Evolutionary conservation across 257 asterid genomes (phyloP), one percentile per base, ranked within the genome.

Genomic region (Solanum bulbocastanum): DNA sequence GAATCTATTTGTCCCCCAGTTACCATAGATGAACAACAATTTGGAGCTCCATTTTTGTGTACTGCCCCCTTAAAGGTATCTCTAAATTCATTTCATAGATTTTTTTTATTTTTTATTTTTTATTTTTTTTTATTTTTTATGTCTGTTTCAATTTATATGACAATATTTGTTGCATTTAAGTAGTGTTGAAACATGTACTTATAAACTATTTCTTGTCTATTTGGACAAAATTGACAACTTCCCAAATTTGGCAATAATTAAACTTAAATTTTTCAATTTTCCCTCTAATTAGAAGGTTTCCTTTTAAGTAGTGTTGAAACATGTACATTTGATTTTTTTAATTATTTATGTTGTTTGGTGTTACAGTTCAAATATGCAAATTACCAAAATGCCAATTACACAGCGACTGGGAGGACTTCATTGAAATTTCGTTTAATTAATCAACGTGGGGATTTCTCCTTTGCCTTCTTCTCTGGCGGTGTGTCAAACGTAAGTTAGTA

Each of bases 381-480:
- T 91, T 88, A 52, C 91, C 88, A 92, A 33, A 92, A 90, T 60
- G 42, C 84, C 37, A 11, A 85, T 35, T 93, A 92, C 71, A 39
- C 84, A 9, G 27, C 10, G 68, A 89, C 83, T 3, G 96, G 96
- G 5, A 88, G 78, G 66, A 85, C 94, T 9, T 74, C 87, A 6
- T 23, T 93, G 72, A 92, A 87, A 90, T 94, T 94, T 86, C 91
- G 85, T 78, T 18, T 93, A 89, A 93, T 93, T 87, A 93, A 92
- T 83, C 94, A 92, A 71, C 91, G 98, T 6, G 91, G 93, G 33
- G 98, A 95, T 92, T 95, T 94, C 88, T 92, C 98, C 7, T 94
- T 95, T 84, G 98, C 93, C 15, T 89, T 94, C 87, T 95, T 95
- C 85, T 76, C 94, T 49, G 98, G 98, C n/a, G 98, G 98, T 82